These are phyloP conservation scores for Globisporangium acanthophoron DNA, from an alignment of 352 stramenopile genomes.

Conservation along the genomic window DNA sequence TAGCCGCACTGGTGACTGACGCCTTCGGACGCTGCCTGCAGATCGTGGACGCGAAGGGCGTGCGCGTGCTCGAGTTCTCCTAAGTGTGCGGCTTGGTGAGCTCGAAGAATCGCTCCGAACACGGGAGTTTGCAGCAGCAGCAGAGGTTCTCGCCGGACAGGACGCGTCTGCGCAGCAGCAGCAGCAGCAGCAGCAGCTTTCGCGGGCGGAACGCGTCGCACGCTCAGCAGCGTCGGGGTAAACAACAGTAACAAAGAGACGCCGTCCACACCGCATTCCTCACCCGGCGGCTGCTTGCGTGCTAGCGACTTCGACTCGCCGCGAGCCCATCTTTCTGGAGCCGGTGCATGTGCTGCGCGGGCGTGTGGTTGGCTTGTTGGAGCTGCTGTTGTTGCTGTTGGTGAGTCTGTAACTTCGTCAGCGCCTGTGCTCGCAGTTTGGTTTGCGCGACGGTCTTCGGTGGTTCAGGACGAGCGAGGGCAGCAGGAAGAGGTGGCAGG, in stretches of 20 bases:
- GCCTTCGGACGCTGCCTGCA: background rate
- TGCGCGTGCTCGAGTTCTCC: slow-evolving; percentile 18
- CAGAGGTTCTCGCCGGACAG: background rate
- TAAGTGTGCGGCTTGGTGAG: slow-evolving; percentile 2
- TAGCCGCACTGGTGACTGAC: background rate
- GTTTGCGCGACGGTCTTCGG: slow-evolving; percentile 14
- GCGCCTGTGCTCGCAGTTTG: slow-evolving; percentile 17
- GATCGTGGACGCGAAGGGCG: slow-evolving; percentile 17
- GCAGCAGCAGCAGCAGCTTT: too few species aligned
- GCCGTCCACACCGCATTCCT: background rate
- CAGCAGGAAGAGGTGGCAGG: background rate
- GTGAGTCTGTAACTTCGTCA: slow-evolving; percentile 14
- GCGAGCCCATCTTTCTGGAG: slow-evolving; percentile 12
- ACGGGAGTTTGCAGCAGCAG: background rate
- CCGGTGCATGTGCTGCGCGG: slow-evolving; percentile 24
- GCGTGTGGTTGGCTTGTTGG: slow-evolving; percentile 5
- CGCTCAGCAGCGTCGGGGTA: background rate
- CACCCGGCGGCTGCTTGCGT: background rate
- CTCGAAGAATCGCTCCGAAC: too few species aligned
- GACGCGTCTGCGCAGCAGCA: too few species aligned
- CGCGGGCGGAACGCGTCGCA: too few species aligned
- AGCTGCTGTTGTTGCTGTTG: slow-evolving; percentile 5
- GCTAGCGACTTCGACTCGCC: slow-evolving; percentile 21
- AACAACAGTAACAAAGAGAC: background rate
- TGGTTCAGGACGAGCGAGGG: background rate